Evolutionary conservation across 306 rosid genomes (phyloP).

Genomic region (Cicer cuneatum): DNA sequence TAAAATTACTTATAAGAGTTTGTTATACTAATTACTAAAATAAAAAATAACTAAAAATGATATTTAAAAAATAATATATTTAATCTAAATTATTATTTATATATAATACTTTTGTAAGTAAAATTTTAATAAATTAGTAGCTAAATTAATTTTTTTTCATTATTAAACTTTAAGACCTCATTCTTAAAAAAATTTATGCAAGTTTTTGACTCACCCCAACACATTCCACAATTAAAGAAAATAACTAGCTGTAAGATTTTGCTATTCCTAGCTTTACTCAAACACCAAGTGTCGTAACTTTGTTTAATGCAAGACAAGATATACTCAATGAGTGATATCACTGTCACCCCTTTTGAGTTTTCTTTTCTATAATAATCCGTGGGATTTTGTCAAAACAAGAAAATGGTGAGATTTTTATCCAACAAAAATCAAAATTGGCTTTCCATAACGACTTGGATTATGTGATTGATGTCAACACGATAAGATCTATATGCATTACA

Average conservation of each 20-base stretch:
- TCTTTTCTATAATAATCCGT: background rate
- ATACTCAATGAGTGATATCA: slow-evolving; percentile 34
- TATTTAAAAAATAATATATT: too few species aligned
- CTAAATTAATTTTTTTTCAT: too few species aligned
- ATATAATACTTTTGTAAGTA: too few species aligned
- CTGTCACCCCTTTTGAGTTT: slow-evolving; percentile 14
- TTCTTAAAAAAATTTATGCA: too few species aligned
- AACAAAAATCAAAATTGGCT: slow-evolving; percentile 42
- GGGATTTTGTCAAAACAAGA: background rate
- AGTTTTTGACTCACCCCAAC: too few species aligned
- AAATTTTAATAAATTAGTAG: too few species aligned
- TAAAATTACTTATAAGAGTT: too few species aligned
- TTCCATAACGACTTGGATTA: slow-evolving; percentile 39
- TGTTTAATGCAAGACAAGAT: slow-evolving; percentile 22
- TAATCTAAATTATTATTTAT: too few species aligned
- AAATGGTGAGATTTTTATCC: slow-evolving; percentile 11
- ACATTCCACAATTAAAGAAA: background rate
- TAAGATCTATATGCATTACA: slow-evolving; percentile 28
- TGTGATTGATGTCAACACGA: slow-evolving; percentile 39
- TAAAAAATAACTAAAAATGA: too few species aligned
- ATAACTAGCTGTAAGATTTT: slow-evolving; percentile 37
- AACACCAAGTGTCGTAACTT: slow-evolving; percentile 47
- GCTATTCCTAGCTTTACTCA: slow-evolving; percentile 41
- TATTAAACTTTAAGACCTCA: too few species aligned
- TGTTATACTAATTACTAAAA: too few species aligned